These are phyloP conservation scores for Cetraspora pellucida DNA, from an alignment of 192 early-diverging fungal genomes.

Conservation along the genomic window DNA sequence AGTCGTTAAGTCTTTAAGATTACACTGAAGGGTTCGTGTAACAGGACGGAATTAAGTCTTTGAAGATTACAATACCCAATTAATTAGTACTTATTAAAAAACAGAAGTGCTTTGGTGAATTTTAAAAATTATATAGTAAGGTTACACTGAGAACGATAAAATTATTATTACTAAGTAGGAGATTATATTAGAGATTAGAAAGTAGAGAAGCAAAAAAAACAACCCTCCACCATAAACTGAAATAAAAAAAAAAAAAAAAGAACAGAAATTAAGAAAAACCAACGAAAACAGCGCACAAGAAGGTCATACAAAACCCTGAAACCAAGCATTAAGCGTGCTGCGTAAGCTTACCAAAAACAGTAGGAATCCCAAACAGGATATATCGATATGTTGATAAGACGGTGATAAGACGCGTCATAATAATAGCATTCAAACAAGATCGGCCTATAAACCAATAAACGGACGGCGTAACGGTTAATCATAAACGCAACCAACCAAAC, in stretches of 20 bases:
- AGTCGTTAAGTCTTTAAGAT: slow-evolving; percentile 24
- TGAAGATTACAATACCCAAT: slow-evolving; percentile 21
- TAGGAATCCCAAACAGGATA: background rate
- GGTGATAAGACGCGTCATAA: slow-evolving; percentile 8
- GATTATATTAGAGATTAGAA: slow-evolving; percentile 31
- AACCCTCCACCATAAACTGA: slow-evolving; percentile 17
- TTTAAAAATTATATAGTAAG: slow-evolving; percentile 14
- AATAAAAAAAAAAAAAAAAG: slow-evolving; percentile 17
- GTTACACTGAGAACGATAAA: slow-evolving; percentile 20
- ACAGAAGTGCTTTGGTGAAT: slow-evolving; percentile 3
- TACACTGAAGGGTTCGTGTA: slow-evolving; percentile 27
- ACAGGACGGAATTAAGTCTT: slow-evolving; percentile 5
- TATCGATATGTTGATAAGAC: slow-evolving; percentile 20
- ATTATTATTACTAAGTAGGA: slow-evolving; percentile 25
- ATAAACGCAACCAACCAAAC: background rate
- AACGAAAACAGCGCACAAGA: slow-evolving; percentile 14
- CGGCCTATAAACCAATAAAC: slow-evolving; percentile 1
- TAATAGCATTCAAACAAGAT: slow-evolving; percentile 29
- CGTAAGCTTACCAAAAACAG: slow-evolving; percentile 19
- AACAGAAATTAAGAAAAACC: slow-evolving; percentile 3
- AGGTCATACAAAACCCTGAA: slow-evolving; percentile 12
- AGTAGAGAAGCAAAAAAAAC: slow-evolving; percentile 25
- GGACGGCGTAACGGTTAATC: background rate
- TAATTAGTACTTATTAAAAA: slow-evolving; percentile 16
- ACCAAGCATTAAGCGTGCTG: slow-evolving; percentile 15